phyloP scores from a whole-genome alignment of 176 grass and related monocot genomes.

The Musa troglodytarum region DNA sequence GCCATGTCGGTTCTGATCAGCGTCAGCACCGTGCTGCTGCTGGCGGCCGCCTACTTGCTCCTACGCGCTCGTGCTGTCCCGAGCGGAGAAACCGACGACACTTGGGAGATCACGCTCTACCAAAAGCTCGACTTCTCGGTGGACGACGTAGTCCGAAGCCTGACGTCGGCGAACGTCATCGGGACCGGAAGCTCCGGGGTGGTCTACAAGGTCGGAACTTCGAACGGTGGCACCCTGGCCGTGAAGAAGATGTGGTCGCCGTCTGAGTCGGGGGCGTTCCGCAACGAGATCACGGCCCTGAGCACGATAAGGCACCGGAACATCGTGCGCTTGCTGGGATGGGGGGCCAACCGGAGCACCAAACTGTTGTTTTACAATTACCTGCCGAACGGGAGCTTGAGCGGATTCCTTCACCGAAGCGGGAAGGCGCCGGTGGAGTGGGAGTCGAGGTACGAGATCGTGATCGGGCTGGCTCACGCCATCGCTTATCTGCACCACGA shows the following conservation, averaged over 20 bases:
- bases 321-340: slow-evolving; percentile 78
- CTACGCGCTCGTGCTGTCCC: slow-evolving; percentile 29
- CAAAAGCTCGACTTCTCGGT: slow-evolving; percentile 80
- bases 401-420: slow-evolving; percentile 69
- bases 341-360: slow-evolving; percentile 62
- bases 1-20: slow-evolving; percentile 53
- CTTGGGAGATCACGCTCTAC: slow-evolving; percentile 92
- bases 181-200: slow-evolving; percentile 88
- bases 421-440: slow-evolving; percentile 63
- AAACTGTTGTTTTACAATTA: slow-evolving; percentile 86
- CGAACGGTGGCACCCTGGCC: slow-evolving; percentile 44
- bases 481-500: slow-evolving; percentile 88
- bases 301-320: slow-evolving; percentile 82
- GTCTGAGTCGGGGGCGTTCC: slow-evolving; percentile 55
- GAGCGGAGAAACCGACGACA: slow-evolving; percentile 20
- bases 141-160: slow-evolving; percentile 48
- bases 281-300: slow-evolving; percentile 67
- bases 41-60: slow-evolving; percentile 50
- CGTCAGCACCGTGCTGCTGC: slow-evolving; percentile 43
- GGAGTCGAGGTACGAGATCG: slow-evolving; percentile 60
- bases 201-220: slow-evolving; percentile 62
- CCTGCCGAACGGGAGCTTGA: slow-evolving; percentile 80
- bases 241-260: slow-evolving; percentile 99
- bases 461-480: slow-evolving; percentile 72
- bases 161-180: slow-evolving; percentile 80